Percentiles rank a stretch among this genome's conserved stretches.
Conservation (phyloP, 345 rosid genomes). For the Moricandia moricandioides region DNA sequence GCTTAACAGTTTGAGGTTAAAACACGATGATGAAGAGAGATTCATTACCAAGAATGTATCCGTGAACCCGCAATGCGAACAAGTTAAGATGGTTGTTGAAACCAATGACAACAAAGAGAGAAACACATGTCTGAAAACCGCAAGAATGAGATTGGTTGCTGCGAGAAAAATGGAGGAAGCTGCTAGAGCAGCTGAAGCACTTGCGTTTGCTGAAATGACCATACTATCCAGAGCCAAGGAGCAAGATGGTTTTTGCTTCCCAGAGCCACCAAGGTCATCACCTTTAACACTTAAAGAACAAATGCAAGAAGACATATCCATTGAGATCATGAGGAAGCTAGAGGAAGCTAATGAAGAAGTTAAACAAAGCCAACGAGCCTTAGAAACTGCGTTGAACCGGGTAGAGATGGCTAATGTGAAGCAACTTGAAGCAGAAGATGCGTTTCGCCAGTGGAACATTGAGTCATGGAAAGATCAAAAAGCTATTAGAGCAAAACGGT, state of each 20-base stretch:
- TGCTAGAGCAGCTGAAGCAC: slow-evolving; percentile 88
- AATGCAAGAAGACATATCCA: slow-evolving; percentile 16
- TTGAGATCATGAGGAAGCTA: slow-evolving; percentile 52
- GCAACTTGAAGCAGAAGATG: slow-evolving; percentile 82
- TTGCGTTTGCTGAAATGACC: slow-evolving; percentile 72
- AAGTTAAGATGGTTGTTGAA: slow-evolving; percentile 48
- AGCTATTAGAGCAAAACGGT: slow-evolving; percentile 23
- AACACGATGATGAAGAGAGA: slow-evolving; percentile 14
- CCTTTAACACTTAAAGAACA: slow-evolving; percentile 42
- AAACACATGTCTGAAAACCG: slow-evolving; percentile 46
- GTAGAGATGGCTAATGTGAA: slow-evolving; percentile 62
- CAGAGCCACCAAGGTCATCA: slow-evolving; percentile 57
- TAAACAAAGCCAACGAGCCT: slow-evolving; percentile 57
- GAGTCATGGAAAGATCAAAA: slow-evolving; percentile 42
- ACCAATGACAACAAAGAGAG: slow-evolving; percentile 35
- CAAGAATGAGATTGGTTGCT: slow-evolving; percentile 82
- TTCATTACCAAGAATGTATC: not conserved
- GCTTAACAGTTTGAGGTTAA: slow-evolving; percentile 48
- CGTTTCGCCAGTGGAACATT: slow-evolving; percentile 61
- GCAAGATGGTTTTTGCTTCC: slow-evolving; percentile 41
- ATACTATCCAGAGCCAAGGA: slow-evolving; percentile 32
- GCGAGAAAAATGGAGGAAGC: slow-evolving; percentile 99
- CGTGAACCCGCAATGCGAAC: slow-evolving; percentile 24
- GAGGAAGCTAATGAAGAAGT: slow-evolving; percentile 86
- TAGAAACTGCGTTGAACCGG: slow-evolving; percentile 63